These are phyloP conservation scores for Punica granatum DNA, from an alignment of 345 rosid genomes.

Conservation along the genomic window DNA sequence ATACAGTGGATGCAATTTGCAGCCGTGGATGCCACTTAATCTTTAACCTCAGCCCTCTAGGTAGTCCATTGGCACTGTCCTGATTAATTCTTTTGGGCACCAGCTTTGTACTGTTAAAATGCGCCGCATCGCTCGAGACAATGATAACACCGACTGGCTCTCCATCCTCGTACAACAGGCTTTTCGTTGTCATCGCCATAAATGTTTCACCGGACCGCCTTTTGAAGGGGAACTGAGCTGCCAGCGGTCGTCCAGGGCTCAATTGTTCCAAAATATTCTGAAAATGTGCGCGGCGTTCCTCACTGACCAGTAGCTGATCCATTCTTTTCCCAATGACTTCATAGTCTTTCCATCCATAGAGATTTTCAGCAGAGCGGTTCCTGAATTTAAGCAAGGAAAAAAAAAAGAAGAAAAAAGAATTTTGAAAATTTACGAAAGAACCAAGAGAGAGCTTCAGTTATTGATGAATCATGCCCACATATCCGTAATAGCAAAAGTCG, in stretches of 20 bases:
- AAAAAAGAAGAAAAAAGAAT: neutral
- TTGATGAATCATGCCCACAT: neutral
- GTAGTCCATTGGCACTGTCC: conserved; percentile 16
- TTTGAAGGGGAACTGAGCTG: conserved; percentile 80
- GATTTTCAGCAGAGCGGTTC: conserved; percentile 75
- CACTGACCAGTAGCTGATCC: conserved; percentile 48
- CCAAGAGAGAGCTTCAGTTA: no score
- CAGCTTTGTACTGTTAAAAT: conserved; percentile 32
- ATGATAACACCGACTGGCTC: conserved; percentile 60
- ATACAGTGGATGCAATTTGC: conserved; percentile 59
- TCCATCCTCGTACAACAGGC: conserved; percentile 54
- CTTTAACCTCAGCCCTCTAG: conserved; percentile 29
- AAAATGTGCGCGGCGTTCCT: conserved; percentile 35
- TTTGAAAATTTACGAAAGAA: no score
- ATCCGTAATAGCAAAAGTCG: neutral
- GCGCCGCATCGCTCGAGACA: conserved; percentile 67
- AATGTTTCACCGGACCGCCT: conserved; percentile 59
- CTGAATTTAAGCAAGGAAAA: conserved; percentile 23
- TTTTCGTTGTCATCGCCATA: conserved; percentile 64
- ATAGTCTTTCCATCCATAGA: conserved; percentile 67
- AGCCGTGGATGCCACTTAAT: conserved; percentile 57
- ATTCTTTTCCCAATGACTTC: conserved; percentile 57
- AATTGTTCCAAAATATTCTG: conserved; percentile 36
- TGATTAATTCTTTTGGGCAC: conserved; percentile 22
- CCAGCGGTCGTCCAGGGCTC: conserved; percentile 57